These are phyloP conservation scores for Pelargonium fulgidum DNA, from an alignment of 441 rosid genomes.

Conservation along the genomic window DNA sequence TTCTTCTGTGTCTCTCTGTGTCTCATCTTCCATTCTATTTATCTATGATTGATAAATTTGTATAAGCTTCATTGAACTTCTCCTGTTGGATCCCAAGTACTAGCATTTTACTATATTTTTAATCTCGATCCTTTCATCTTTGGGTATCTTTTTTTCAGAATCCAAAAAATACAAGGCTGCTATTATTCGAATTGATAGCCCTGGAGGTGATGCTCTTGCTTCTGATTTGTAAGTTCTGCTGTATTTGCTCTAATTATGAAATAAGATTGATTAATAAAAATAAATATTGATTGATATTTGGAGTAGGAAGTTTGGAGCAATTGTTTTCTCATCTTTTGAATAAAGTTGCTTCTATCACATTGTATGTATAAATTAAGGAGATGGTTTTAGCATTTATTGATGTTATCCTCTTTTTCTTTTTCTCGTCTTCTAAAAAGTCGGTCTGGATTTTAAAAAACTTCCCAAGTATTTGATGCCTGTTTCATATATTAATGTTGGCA, in stretches of 20 bases:
- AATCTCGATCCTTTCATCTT: background rate
- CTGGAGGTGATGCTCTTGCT: slow-evolving; percentile 99
- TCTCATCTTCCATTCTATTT: background rate
- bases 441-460: background rate
- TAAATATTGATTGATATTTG: background rate
- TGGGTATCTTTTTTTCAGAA: slow-evolving; percentile 34
- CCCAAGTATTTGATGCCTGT: background rate
- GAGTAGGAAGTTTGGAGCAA: background rate
- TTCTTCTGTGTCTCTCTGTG: background rate
- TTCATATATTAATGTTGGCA: no score
- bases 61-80: background rate
- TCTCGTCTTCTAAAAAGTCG: background rate
- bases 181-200: slow-evolving; percentile 88
- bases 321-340: background rate
- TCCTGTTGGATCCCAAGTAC: background rate
- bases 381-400: background rate
- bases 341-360: background rate
- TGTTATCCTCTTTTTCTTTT: slow-evolving; percentile 1
- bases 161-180: slow-evolving; percentile 78
- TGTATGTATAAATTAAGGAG: background rate
- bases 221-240: slow-evolving; percentile 87
- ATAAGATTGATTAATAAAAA: background rate
- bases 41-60: background rate
- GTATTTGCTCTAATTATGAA: background rate
- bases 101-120: slow-evolving; percentile 10